Percentiles rank a stretch among this genome's conserved stretches.
These are phyloP conservation scores for Elongisporangium anandrum DNA, from an alignment of 352 stramenopile genomes.

Conservation along the genomic window DNA sequence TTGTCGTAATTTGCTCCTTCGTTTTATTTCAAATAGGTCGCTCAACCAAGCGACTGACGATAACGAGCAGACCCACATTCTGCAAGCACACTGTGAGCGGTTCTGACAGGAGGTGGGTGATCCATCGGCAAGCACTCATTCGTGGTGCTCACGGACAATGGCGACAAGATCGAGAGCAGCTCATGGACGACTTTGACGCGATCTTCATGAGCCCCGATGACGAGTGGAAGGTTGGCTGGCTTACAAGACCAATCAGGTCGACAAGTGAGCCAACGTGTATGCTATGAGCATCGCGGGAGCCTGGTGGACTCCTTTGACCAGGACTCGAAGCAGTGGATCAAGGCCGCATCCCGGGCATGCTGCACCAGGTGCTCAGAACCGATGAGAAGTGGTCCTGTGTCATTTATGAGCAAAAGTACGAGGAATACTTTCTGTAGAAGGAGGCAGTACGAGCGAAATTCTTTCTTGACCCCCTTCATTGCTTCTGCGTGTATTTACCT, in stretches of 20 bases:
- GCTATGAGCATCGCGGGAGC: conserved; percentile 50
- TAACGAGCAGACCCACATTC: no score
- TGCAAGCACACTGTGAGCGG: no score
- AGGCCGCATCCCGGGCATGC: conserved; percentile 40
- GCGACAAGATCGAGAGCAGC: conserved; percentile 28
- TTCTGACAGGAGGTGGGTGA: no score
- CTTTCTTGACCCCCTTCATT: no score
- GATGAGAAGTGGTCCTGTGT: conserved; percentile 42
- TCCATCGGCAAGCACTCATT: conserved; percentile 62
- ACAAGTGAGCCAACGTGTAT: conserved; percentile 35
- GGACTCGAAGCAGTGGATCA: conserved; percentile 46
- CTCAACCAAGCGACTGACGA: no score
- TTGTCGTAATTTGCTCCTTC: no score
- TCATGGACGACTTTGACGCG: conserved; percentile 30
- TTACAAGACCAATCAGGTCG: conserved; percentile 25
- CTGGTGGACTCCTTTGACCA: conserved; percentile 56
- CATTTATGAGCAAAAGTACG: conserved; percentile 68
- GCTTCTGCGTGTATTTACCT: no score
- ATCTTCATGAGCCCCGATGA: conserved; percentile 43
- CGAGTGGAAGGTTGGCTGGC: conserved; percentile 33
- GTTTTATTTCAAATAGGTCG: no score
- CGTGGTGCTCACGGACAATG: conserved; percentile 52
- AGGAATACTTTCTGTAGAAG: conserved; percentile 47
- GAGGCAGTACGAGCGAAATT: no score
- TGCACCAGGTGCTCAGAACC: conserved; percentile 44